Evolutionary conservation across 2,329 filamentous ascomycete species (phyloP), one percentile per base, ranked within the genome.

Genomic region (Penicillium oxalicum): DNA sequence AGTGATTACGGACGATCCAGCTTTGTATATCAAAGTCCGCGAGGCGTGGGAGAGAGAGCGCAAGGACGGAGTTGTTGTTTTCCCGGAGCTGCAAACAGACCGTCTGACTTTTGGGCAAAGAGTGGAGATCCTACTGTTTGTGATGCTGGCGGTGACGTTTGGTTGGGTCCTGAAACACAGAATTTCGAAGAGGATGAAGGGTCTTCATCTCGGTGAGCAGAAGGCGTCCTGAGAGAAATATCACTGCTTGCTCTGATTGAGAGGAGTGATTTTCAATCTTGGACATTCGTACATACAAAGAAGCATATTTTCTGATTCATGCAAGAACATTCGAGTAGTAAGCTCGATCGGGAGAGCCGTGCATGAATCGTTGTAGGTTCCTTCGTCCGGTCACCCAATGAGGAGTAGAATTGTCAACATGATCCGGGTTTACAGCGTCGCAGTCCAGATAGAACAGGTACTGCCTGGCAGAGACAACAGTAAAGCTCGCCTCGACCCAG

Each of bases 1-100:
- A 0, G 85, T 95, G 4, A 83, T 95, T 45, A 95, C 90, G 0
- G 91, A 96, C 62, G 83, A 95, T 57, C 87, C 88, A 0, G 52
- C 44, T 24, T 41, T 40, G 33, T 58, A 46, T 32, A 39, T 35
- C 7, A 29, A 53, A 11, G 45, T 59, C n/a, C 49, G 57, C 18
- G 40, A 48, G 9, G 41, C 51, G 4, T 60, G 58, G 58, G 46
- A 58, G 39, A 44, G 49, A 34, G 47, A 54, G 13, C 40, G 34
- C 7, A 12, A 9, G 6, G 45, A 49, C 18, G 46, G 33, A 9
- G 6, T 44, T 3, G 29, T 32, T 1, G 4, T 4, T 2, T 25
- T 36, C 0, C 27, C 13, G 4, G 41, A 52, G 40, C 36, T 49
- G 4, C 9, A 38, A 5, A 4, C 43, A 25, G 55, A 59, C 45